These are phyloP conservation scores for Metroxylon sagu DNA, from an alignment of 176 grass and related monocot genomes.

Conservation along the genomic window DNA sequence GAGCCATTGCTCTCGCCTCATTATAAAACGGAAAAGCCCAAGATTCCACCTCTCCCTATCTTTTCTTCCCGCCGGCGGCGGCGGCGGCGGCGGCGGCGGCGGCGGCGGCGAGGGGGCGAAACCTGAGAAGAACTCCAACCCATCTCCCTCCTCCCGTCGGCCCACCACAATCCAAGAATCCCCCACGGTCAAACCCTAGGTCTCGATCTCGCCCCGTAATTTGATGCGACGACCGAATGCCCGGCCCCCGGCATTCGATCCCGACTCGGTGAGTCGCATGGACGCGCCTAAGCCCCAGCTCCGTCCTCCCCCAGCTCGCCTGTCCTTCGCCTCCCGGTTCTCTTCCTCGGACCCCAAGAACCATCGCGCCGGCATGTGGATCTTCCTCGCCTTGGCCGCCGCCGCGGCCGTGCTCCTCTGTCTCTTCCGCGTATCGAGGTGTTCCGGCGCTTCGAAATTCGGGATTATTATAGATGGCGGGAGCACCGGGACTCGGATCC, in stretches of 20 bases:
- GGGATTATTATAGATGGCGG: conserved; percentile 69
- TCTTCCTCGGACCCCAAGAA: not conserved
- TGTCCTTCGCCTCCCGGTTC: conserved; percentile 10
- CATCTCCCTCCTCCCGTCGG: no score
- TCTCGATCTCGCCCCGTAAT: not conserved
- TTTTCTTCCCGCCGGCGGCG: no score
- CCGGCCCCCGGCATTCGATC: conserved; percentile 16
- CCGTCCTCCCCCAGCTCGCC: conserved; percentile 2
- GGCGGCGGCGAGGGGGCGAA: no score
- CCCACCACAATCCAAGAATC: no score
- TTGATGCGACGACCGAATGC: conserved; percentile 55
- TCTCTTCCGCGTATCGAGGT: conserved; percentile 3
- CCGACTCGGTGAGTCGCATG: conserved; percentile 24
- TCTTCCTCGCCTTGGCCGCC: not conserved
- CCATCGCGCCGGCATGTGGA: conserved; percentile 6
- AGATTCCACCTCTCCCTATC: no score
- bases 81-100: no score
- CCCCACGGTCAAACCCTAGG: not conserved
- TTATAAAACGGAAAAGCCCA: no score
- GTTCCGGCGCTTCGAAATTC: conserved; percentile 19
- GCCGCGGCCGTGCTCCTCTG: conserved; percentile 23
- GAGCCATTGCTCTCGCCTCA: no score
- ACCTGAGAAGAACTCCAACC: no score
- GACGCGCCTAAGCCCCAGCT: conserved; percentile 12
- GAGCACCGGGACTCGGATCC: conserved; percentile 70